These are phyloP conservation scores for Durotheca rogersii DNA, from an alignment of 495 filamentous ascomycete species.

Conservation along the genomic window DNA sequence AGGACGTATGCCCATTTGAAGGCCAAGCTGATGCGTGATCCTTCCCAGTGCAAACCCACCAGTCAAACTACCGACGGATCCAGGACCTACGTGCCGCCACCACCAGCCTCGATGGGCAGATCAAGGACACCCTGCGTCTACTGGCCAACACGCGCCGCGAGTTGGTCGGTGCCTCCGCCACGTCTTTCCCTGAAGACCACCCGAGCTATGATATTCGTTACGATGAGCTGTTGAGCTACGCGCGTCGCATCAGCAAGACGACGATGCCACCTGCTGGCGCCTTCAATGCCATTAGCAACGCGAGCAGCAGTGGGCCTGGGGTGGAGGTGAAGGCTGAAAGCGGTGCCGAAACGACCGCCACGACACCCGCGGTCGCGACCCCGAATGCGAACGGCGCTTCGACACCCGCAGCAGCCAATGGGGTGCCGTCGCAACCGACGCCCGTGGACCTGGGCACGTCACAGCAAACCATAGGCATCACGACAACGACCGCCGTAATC, in stretches of 20 bases:
- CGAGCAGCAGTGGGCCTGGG: no score
- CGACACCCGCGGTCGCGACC: constrained; percentile 33
- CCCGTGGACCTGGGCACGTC: constrained; percentile 11
- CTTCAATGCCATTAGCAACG: constrained; percentile 35
- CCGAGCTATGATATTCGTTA: constrained; percentile 55
- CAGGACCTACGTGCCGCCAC: constrained; percentile 60
- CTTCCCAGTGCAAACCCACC: constrained; percentile 63
- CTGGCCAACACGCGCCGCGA: constrained; percentile 69
- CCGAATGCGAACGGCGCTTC: constrained; percentile 23
- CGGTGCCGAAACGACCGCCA: constrained; percentile 23
- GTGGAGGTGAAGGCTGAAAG: constrained; percentile 24
- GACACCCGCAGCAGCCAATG: background rate
- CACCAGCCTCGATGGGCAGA: constrained; percentile 59
- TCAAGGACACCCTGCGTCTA: constrained; percentile 57
- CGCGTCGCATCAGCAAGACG: constrained; percentile 69
- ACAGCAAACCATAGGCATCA: constrained; percentile 6
- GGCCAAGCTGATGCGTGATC: background rate
- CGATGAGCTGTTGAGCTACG: constrained; percentile 68
- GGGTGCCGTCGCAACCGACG: constrained; percentile 1
- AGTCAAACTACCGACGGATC: constrained; percentile 65
- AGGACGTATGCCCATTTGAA: background rate
- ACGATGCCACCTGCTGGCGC: constrained; percentile 66
- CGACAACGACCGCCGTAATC: constrained; percentile 2
- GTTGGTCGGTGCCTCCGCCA: constrained; percentile 58
- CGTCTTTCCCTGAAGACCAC: constrained; percentile 44